Evolutionary conservation across 2,329 filamentous ascomycete species (phyloP).

Genomic region (Fusarium ramigenum): DNA sequence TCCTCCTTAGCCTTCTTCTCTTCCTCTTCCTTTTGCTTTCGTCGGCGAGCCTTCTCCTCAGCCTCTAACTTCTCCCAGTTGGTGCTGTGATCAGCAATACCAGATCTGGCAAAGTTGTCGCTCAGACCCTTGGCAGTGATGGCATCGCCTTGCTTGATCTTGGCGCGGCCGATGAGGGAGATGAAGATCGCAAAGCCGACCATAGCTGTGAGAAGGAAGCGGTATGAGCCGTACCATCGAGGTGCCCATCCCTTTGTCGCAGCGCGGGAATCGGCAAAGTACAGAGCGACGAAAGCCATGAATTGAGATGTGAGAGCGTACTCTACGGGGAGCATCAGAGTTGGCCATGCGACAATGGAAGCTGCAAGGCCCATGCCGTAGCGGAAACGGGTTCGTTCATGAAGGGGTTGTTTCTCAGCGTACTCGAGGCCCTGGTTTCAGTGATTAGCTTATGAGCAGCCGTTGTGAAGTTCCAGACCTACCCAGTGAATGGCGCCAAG

Average conservation of each 20-base stretch:
- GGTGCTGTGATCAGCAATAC: slow-evolving; percentile 48
- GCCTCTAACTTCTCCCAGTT: slow-evolving; percentile 59
- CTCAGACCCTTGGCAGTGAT: slow-evolving; percentile 49
- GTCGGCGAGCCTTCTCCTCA: slow-evolving; percentile 51
- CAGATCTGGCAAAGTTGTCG: slow-evolving; percentile 50
- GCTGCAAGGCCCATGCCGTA: slow-evolving; percentile 86
- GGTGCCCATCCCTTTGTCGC: slow-evolving; percentile 81
- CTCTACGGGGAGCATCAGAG: slow-evolving; percentile 82
- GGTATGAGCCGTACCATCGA: slow-evolving; percentile 86
- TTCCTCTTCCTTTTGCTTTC: slow-evolving; percentile 53
- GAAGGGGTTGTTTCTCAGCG: slow-evolving; percentile 71
- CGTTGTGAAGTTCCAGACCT: slow-evolving; percentile 7
- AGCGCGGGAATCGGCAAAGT: slow-evolving; percentile 83
- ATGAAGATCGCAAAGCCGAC: slow-evolving; percentile 85
- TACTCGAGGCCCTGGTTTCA: slow-evolving; percentile 75
- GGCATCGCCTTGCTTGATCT: slow-evolving; percentile 61
- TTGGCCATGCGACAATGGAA: slow-evolving; percentile 88
- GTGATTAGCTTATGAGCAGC: background rate
- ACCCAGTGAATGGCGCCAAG: slow-evolving; percentile 92
- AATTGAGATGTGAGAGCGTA: slow-evolving; percentile 90
- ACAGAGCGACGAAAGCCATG: slow-evolving; percentile 82
- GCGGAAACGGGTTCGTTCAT: slow-evolving; percentile 75
- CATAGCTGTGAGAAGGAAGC: slow-evolving; percentile 90
- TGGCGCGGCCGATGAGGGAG: slow-evolving; percentile 82
- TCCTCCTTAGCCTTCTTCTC: slow-evolving; percentile 50